Evolutionary conservation across 2,329 filamentous ascomycete genomes (phyloP).

Genomic region (Clonostachys rosea): DNA sequence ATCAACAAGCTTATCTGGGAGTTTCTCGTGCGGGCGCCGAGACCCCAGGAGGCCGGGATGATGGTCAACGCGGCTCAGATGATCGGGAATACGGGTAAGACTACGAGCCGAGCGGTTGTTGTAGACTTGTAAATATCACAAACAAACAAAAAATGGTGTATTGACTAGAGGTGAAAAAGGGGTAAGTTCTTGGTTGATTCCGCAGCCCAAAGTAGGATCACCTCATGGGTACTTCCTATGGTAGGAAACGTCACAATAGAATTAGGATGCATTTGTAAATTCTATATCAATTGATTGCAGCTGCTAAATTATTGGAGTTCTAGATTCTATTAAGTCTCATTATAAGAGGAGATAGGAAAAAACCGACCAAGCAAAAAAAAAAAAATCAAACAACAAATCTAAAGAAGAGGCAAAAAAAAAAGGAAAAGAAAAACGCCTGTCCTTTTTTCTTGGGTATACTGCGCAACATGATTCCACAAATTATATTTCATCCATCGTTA

Average conservation of each 20-base stretch:
- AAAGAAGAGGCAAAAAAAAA: neutral
- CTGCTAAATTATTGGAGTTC: neutral
- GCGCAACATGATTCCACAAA: too few species aligned
- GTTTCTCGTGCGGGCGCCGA: conserved; percentile 50
- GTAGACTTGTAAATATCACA: conserved; percentile 13
- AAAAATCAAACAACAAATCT: neutral
- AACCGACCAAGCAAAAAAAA: neutral
- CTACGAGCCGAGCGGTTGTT: conserved; percentile 32
- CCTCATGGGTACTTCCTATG: too few species aligned
- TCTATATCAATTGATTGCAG: neutral
- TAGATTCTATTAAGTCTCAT: neutral
- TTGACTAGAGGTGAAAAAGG: too few species aligned
- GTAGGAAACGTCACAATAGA: too few species aligned
- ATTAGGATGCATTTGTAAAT: neutral
- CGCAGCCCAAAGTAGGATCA: neutral
- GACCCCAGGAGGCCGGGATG: conserved; percentile 40
- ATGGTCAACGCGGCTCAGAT: conserved; percentile 56
- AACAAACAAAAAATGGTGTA: too few species aligned
- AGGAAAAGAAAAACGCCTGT: neutral
- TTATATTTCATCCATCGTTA: too few species aligned
- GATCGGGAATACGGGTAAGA: conserved; percentile 44
- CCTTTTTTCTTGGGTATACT: too few species aligned
- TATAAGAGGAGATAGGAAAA: too few species aligned
- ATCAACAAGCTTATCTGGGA: conserved; percentile 46
- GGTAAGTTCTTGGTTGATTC: neutral